Percentiles rank a stretch among this genome's conserved stretches.
Conservation (phyloP, 257 asterid species). For the Paulownia fortunei region DNA sequence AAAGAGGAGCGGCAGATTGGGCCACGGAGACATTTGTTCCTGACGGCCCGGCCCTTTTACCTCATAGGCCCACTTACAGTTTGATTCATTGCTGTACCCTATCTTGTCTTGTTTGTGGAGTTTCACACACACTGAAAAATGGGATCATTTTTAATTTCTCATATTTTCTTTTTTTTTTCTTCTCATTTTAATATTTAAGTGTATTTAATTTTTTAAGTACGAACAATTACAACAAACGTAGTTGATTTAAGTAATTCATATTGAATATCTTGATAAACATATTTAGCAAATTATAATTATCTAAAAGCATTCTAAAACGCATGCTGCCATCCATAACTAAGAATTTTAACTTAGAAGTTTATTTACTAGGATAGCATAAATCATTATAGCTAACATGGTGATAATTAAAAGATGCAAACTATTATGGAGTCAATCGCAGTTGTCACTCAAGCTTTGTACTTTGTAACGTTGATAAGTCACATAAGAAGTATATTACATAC, state of each 20-base stretch:
- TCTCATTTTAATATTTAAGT: background rate
- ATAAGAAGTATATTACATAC: background rate
- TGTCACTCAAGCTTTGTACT: background rate
- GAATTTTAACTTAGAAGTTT: background rate
- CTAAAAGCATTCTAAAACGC: background rate
- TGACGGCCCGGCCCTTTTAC: conserved; percentile 18
- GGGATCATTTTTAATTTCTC: background rate
- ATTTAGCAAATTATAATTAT: background rate
- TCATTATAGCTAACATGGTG: background rate
- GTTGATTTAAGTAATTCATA: no score
- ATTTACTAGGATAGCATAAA: background rate
- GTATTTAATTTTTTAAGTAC: no score
- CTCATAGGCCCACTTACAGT: background rate
- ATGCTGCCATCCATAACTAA: conserved; percentile 11
- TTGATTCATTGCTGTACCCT: conserved; percentile 40
- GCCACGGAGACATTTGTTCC: conserved; percentile 15
- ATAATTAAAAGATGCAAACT: background rate
- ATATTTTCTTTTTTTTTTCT: background rate
- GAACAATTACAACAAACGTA: no score
- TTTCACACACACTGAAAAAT: conserved; percentile 15
- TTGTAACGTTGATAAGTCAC: background rate
- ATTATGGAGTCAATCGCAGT: background rate
- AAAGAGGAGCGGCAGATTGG: background rate
- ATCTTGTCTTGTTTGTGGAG: conserved; percentile 15
- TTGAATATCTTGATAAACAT: background rate